phyloP scores from a whole-genome alignment of 176 grass and related monocot genomes.

The Thalia dealbata region DNA sequence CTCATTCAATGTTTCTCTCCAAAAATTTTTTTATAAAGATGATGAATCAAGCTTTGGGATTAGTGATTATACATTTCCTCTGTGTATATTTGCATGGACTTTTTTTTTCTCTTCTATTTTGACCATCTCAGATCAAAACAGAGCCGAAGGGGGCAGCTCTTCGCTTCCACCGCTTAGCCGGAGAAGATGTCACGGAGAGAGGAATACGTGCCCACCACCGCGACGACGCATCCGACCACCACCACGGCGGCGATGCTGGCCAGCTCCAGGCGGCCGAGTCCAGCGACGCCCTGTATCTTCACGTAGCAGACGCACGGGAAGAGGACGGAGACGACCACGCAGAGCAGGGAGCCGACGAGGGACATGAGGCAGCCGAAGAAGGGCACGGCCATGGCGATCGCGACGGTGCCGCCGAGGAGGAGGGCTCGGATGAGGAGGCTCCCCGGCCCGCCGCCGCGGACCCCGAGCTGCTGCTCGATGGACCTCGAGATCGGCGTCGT shows the following conservation, averaged over 20 bases:
- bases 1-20: too few relatives aligned
- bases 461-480: conserved; percentile 40
- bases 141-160: too few relatives aligned
- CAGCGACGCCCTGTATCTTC: conserved; percentile 39
- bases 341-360: conserved; percentile 62
- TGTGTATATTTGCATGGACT: too few relatives aligned
- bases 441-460: conserved; percentile 14
- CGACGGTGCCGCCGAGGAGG: conserved; percentile 44
- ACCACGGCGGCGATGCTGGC: conserved; percentile 34
- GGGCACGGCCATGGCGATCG: conserved; percentile 46
- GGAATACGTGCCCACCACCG: conserved; percentile 42
- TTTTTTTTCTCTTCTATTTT: too few relatives aligned
- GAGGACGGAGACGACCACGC: conserved; percentile 50
- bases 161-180: too few relatives aligned
- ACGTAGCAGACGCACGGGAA: conserved; percentile 75
- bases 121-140: too few relatives aligned
- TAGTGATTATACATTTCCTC: too few relatives aligned
- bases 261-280: conserved; percentile 30
- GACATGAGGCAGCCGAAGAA: conserved; percentile 84
- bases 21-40: too few relatives aligned
- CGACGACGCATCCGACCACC: conserved; percentile 38
- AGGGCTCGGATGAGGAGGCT: conserved; percentile 26
- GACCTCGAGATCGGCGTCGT: conserved; percentile 41
- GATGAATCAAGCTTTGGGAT: too few relatives aligned
- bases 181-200: conserved; percentile 52